Evolutionary conservation across 768 basidiomycete genomes (phyloP).

Genomic region (Pleurotus pulmonarius): DNA sequence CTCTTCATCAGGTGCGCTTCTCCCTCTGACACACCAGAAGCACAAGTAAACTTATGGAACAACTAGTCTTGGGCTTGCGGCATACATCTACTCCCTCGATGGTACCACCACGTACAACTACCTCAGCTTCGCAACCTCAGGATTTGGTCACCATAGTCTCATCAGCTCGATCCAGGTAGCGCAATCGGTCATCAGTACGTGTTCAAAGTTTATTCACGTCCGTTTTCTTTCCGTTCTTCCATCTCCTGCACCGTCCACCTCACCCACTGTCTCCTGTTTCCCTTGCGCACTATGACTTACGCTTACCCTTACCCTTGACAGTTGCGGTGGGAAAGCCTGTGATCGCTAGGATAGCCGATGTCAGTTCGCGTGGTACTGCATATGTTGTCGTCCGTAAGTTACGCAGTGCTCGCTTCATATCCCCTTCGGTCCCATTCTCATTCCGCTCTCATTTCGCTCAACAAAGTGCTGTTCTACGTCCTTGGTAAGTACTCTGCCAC

Average conservation of each 20-base stretch:
- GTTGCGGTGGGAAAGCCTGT: slow-evolving; percentile 58
- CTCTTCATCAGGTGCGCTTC: slow-evolving; percentile 56
- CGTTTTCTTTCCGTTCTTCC: too few relatives aligned
- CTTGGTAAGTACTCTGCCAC: slow-evolving; percentile 33
- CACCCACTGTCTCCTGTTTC: too few relatives aligned
- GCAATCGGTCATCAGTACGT: slow-evolving; percentile 51
- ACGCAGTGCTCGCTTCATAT: neutral
- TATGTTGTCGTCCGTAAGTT: slow-evolving; percentile 54
- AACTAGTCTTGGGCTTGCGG: slow-evolving; percentile 61
- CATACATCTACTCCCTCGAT: slow-evolving; percentile 78
- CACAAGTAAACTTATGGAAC: too few relatives aligned
- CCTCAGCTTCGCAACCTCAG: slow-evolving; percentile 52
- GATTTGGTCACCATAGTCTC: slow-evolving; percentile 49
- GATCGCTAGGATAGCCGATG: slow-evolving; percentile 72
- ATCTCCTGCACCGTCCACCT: too few relatives aligned
- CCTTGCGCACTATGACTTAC: too few relatives aligned
- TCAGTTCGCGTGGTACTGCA: slow-evolving; percentile 61
- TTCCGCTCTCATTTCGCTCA: neutral
- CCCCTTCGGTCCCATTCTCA: neutral
- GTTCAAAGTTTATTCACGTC: neutral
- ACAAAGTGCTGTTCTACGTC: slow-evolving; percentile 54
- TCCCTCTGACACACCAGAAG: too few relatives aligned
- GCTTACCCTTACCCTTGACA: slow-evolving; percentile 6
- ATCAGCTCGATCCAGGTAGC: slow-evolving; percentile 53
- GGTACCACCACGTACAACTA: slow-evolving; percentile 66